A percentile compares a stretch with the other conserved stretches of the same genome.
Evolutionary conservation across 257 asterid genomes (phyloP).

Genomic region (Asclepias syriaca): DNA sequence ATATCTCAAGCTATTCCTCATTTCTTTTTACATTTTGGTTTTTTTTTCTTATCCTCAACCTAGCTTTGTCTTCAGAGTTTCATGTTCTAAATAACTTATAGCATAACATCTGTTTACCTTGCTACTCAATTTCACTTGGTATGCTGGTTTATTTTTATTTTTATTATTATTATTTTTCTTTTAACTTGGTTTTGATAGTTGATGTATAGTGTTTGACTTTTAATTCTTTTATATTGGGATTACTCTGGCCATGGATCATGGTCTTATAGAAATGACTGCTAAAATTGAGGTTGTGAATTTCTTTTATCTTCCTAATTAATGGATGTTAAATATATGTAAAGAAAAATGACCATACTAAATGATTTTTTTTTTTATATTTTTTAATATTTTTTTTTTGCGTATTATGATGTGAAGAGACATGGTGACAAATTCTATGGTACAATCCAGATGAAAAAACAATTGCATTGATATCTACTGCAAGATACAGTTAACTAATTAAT

Average conservation of each 20-base stretch:
- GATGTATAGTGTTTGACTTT: not conserved
- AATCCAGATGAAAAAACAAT: too few relatives aligned
- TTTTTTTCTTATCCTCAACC: not conserved
- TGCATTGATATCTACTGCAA: not conserved
- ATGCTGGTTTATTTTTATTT: too few relatives aligned
- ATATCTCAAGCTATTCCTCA: not conserved
- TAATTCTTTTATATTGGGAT: not conserved
- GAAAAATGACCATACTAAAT: not conserved
- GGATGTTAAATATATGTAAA: too few relatives aligned
- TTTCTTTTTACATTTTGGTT: not conserved
- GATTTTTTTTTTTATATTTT: too few relatives aligned
- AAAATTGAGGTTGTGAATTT: not conserved
- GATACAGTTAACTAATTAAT: not conserved
- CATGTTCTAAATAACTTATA: too few relatives aligned
- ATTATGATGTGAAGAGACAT: not conserved
- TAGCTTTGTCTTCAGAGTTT: not conserved
- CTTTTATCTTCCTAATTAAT: too few relatives aligned
- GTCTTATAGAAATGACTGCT: not conserved
- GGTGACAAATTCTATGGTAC: not conserved
- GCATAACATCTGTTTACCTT: not conserved
- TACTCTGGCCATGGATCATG: not conserved
- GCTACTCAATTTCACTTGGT: not conserved
- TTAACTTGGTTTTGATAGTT: not conserved
- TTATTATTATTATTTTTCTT: too few relatives aligned
- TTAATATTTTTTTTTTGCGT: not conserved